Evolutionary conservation across 2,329 filamentous ascomycete species (phyloP).

Genomic region (Colletotrichum lupini): DNA sequence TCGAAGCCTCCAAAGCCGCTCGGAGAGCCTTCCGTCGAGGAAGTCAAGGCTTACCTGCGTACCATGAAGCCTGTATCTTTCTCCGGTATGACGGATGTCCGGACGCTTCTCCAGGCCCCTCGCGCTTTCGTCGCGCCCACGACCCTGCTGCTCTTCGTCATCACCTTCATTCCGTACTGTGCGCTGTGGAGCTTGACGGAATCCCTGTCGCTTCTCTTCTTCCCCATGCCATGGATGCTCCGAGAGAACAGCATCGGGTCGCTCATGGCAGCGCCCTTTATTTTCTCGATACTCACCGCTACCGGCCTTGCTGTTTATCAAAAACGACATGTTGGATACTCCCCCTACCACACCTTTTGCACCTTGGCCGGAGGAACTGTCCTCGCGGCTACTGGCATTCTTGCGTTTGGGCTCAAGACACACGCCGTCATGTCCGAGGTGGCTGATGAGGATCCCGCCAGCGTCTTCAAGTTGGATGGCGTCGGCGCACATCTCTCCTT

Average conservation of each 20-base stretch:
- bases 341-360: constrained; percentile 44
- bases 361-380: constrained; percentile 50
- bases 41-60: constrained; percentile 49
- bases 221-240: constrained; percentile 54
- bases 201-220: constrained; percentile 60
- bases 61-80: constrained; percentile 54
- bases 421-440: constrained; percentile 47
- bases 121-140: constrained; percentile 62
- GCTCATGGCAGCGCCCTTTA: constrained; percentile 57
- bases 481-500: constrained; percentile 47
- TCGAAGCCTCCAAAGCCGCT: constrained; percentile 24
- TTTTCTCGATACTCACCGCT: constrained; percentile 50
- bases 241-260: constrained; percentile 53
- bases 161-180: constrained; percentile 57
- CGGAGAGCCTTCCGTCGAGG: constrained; percentile 45
- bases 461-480: constrained; percentile 43
- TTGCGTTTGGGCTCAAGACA: constrained; percentile 58
- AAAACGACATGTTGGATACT: constrained; percentile 46
- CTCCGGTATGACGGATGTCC: constrained; percentile 41
- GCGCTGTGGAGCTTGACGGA: constrained; percentile 59
- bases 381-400: constrained; percentile 53
- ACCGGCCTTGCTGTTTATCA: constrained; percentile 47
- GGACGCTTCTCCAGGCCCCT: constrained; percentile 55
- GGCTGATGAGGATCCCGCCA: constrained; percentile 26
- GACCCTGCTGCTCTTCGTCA: constrained; percentile 56